Evolutionary conservation across 2,329 filamentous ascomycete genomes (phyloP).

Genomic region (Colletotrichum karsti): DNA sequence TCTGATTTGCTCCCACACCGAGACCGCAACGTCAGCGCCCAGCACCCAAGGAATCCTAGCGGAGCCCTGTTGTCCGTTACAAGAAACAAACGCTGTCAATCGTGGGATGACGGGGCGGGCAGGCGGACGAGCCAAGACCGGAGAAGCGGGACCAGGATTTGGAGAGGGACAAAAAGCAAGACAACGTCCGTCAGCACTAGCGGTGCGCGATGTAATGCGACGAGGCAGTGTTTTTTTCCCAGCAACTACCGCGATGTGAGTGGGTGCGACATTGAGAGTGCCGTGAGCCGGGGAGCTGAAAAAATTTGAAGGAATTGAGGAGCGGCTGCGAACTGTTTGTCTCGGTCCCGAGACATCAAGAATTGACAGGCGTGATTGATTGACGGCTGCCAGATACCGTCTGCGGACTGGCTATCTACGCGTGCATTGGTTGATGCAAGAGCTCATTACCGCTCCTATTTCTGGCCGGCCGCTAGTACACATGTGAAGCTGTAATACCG

Average conservation of each 20-base stretch:
- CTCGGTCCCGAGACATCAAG: too few relatives aligned
- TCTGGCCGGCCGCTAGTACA: too few relatives aligned
- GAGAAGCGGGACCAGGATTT: too few relatives aligned
- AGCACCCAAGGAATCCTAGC: not conserved
- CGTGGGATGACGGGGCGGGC: not conserved
- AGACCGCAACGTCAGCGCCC: not conserved
- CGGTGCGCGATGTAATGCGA: not conserved
- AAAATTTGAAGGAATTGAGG: not conserved
- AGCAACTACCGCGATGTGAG: too few relatives aligned
- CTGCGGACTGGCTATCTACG: too few relatives aligned
- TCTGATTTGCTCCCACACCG: not conserved
- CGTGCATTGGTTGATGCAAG: too few relatives aligned
- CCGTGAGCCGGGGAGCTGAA: not conserved
- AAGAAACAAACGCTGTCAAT: not conserved
- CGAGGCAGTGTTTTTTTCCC: not conserved
- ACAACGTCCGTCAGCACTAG: conserved; percentile 14
- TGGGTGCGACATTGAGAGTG: not conserved
- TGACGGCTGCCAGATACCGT: too few relatives aligned
- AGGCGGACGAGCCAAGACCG: not conserved
- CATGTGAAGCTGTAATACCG: too few relatives aligned
- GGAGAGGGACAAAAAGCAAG: not conserved
- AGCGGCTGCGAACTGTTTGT: too few relatives aligned
- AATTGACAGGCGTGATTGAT: too few relatives aligned
- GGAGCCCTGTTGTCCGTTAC: not conserved
- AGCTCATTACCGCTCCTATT: too few relatives aligned